Percentiles rank a stretch among this genome's conserved stretches.
Conservation (phyloP, 2,329 filamentous ascomycete genomes). For the Aspergillus oerlinghausenensis region DNA sequence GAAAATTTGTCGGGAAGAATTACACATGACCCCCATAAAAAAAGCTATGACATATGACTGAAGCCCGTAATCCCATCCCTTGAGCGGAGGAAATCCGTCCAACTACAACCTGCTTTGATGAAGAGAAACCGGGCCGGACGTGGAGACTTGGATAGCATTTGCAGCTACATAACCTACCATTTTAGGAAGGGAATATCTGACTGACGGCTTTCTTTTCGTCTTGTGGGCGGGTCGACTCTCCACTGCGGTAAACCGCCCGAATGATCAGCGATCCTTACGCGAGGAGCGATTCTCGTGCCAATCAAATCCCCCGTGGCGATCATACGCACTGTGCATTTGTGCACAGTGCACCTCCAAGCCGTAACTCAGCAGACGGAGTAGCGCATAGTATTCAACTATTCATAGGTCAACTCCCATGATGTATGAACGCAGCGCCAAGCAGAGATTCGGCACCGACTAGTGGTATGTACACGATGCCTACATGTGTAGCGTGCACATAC, state of each 20-base stretch:
- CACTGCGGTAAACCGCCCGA: conserved; percentile 13
- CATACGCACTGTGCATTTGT: conserved; percentile 1
- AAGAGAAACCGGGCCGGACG: neutral
- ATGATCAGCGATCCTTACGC: conserved; percentile 13
- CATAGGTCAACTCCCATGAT: neutral
- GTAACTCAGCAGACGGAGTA: neutral
- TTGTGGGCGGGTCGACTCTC: conserved; percentile 5
- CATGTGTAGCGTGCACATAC: conserved; percentile 1
- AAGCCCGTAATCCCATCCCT: neutral
- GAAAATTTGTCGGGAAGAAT: neutral
- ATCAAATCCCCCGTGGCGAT: conserved; percentile 6
- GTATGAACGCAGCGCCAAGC: conserved; percentile 5
- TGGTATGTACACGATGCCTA: neutral
- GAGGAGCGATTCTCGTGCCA: conserved; percentile 8
- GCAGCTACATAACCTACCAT: neutral
- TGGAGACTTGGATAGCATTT: neutral
- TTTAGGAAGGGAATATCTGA: conserved; percentile 9
- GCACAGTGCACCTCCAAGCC: neutral
- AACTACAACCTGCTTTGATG: neutral
- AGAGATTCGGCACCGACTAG: neutral
- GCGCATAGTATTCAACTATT: neutral
- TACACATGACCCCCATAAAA: conserved; percentile 1
- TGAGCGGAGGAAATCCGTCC: neutral
- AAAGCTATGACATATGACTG: conserved; percentile 5
- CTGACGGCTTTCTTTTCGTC: conserved; percentile 3